phyloP scores from a whole-genome alignment of 352 stramenopile genomes.

The Achlya hypogyna region DNA sequence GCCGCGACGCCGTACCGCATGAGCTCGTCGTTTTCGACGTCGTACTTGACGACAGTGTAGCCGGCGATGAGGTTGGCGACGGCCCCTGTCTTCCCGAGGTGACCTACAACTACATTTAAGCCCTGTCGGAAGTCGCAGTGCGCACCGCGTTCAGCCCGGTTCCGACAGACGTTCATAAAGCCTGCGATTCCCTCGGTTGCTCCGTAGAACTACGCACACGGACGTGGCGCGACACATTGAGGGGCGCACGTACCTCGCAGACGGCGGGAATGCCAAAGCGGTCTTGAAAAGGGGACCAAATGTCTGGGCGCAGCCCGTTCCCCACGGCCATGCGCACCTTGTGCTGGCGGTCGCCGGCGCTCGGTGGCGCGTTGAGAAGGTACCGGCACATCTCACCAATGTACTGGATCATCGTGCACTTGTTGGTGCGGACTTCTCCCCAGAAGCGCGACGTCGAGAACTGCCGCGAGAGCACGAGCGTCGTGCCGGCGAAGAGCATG shows the following conservation, averaged over 20 bases:
- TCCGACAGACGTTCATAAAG: slow-evolving; percentile 71
- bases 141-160: slow-evolving; percentile 33
- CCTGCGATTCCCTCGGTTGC: slow-evolving; percentile 82
- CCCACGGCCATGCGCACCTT: slow-evolving; percentile 77
- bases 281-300: slow-evolving; percentile 81
- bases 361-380: slow-evolving; percentile 47
- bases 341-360: slow-evolving; percentile 50
- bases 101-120: slow-evolving; percentile 19
- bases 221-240: neutral
- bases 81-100: slow-evolving; percentile 50
- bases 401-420: slow-evolving; percentile 81
- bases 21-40: slow-evolving; percentile 67
- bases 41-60: slow-evolving; percentile 64
- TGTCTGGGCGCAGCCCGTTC: slow-evolving; percentile 84
- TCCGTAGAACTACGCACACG: slow-evolving; percentile 78
- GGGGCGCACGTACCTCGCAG: slow-evolving; percentile 40
- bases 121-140: neutral
- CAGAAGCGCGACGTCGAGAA: slow-evolving; percentile 74
- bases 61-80: slow-evolving; percentile 45
- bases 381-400: slow-evolving; percentile 88
- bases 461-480: slow-evolving; percentile 59
- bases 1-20: slow-evolving; percentile 23
- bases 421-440: slow-evolving; percentile 53
- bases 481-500: slow-evolving; percentile 66
- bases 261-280: slow-evolving; percentile 79